Percentiles rank a stretch among this genome's conserved stretches.
These are phyloP conservation scores for Beauveria sp. DNA, from an alignment of 2,329 filamentous ascomycete species.

Conservation along the genomic window DNA sequence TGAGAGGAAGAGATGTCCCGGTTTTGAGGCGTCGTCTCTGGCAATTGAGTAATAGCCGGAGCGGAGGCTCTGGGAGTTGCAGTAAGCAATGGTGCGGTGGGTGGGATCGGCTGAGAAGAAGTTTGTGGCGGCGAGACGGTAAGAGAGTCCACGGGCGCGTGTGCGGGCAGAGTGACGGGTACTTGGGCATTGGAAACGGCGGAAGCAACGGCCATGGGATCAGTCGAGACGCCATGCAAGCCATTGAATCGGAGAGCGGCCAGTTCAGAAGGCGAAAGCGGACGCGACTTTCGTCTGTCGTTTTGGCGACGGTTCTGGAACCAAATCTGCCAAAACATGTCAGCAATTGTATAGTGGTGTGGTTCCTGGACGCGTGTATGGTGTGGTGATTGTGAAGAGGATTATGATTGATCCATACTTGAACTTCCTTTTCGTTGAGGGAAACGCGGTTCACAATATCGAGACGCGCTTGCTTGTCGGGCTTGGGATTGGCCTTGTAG, in stretches of 20 bases:
- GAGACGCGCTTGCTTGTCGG: constrained; percentile 80
- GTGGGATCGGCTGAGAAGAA: not conserved
- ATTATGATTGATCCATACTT: constrained; percentile 52
- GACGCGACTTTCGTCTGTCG: constrained; percentile 80
- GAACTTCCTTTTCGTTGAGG: constrained; percentile 90
- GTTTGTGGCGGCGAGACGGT: not conserved
- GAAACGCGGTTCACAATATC: constrained; percentile 79
- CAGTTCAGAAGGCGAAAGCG: constrained; percentile 71
- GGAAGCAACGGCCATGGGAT: constrained; percentile 27
- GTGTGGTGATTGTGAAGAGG: not conserved
- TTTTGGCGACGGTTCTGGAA: constrained; percentile 95
- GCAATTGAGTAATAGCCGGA: not conserved
- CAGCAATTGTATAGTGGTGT: not conserved
- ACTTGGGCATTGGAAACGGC: constrained; percentile 18
- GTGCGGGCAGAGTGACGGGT: constrained; percentile 21
- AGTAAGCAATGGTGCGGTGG: constrained; percentile 14
- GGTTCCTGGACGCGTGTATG: not conserved
- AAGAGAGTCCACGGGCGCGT: constrained; percentile 14
- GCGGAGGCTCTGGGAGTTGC: constrained; percentile 6
- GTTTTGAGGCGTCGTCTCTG: constrained; percentile 19
- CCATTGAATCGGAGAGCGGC: constrained; percentile 50
- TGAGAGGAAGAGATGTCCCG: constrained; percentile 22
- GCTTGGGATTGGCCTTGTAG: constrained; percentile 78
- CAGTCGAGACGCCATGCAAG: constrained; percentile 44
- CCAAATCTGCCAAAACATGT: constrained; percentile 65